Conservation (phyloP, 768 basidiomycete genomes). For the Lactarius tabidus region DNA sequence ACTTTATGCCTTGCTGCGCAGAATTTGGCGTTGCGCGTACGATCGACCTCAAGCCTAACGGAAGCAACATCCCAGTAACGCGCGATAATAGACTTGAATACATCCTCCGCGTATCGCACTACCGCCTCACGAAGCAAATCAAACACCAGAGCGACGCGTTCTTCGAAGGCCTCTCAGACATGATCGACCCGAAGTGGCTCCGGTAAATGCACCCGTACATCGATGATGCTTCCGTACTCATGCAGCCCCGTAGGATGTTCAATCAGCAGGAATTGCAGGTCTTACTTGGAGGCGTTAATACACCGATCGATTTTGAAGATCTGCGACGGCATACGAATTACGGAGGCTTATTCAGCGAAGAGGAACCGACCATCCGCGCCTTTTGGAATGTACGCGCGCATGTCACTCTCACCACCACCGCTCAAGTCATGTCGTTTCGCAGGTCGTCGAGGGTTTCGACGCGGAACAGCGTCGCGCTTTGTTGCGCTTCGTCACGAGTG, state of each 20-base stretch:
- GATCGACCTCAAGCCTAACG: constrained; percentile 76
- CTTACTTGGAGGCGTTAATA: constrained; percentile 82
- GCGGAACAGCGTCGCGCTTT: constrained; percentile 76
- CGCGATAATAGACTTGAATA: constrained; percentile 86
- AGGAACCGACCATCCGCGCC: constrained; percentile 62
- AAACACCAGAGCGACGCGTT: constrained; percentile 78
- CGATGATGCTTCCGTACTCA: background rate
- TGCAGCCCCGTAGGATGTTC: constrained; percentile 68
- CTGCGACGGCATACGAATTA: constrained; percentile 73
- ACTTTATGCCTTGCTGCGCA: no score
- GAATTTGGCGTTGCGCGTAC: constrained; percentile 80
- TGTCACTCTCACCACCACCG: no score
- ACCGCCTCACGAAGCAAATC: constrained; percentile 86
- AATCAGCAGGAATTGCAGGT: constrained; percentile 95
- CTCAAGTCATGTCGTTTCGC: no score
- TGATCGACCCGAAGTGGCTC: constrained; percentile 90
- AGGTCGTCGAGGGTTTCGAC: constrained; percentile 77
- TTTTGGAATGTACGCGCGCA: constrained; percentile 73
- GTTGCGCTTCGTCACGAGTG: constrained; percentile 90
- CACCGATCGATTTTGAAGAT: constrained; percentile 82
- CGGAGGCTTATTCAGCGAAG: constrained; percentile 71
- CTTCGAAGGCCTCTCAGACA: constrained; percentile 88
- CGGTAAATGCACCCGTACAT: constrained; percentile 38
- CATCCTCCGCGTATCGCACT: constrained; percentile 85
- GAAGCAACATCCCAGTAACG: constrained; percentile 80